Percentiles rank a stretch among this genome's conserved stretches.
phyloP scores from a whole-genome alignment of 2,329 filamentous ascomycete genomes.

The Pseudogymnoascus sp. region DNA sequence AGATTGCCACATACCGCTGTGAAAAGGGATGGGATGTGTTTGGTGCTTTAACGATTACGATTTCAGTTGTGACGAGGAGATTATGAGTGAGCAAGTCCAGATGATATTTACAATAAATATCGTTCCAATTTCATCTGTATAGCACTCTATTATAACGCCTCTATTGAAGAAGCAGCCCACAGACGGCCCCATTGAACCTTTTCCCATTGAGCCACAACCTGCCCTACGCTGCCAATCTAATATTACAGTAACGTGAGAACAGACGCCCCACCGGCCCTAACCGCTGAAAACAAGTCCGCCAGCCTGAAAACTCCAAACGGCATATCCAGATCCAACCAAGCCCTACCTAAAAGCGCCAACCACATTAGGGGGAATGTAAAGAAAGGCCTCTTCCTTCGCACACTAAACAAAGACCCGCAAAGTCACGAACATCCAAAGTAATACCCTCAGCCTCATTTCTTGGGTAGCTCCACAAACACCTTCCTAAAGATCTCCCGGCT shows the following conservation, averaged over 20 bases:
- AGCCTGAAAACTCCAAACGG: conserved; percentile 5
- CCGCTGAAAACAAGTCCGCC: conserved; percentile 6
- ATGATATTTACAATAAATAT: not conserved
- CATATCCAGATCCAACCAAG: not conserved
- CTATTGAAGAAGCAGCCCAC: not conserved
- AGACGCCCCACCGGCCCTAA: not conserved
- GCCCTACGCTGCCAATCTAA: not conserved
- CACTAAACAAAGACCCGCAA: not conserved
- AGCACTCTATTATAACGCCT: not conserved
- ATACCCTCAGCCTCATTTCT: conserved; percentile 19
- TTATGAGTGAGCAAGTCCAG: not conserved
- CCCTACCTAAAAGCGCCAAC: conserved; percentile 6
- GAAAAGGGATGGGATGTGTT: not conserved
- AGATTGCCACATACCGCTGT: not conserved
- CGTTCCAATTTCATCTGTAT: not conserved
- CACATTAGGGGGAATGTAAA: not conserved
- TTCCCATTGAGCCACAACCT: not conserved
- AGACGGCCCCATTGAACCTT: not conserved
- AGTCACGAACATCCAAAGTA: not conserved
- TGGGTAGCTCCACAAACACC: conserved; percentile 53
- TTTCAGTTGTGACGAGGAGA: not conserved
- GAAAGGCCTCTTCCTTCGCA: not conserved
- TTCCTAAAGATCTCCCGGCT: conserved; percentile 83
- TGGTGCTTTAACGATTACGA: not conserved
- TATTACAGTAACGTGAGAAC: not conserved